Evolutionary conservation across 2,329 filamentous ascomycete species (phyloP).

Genomic region (Thelonectria blattea): DNA sequence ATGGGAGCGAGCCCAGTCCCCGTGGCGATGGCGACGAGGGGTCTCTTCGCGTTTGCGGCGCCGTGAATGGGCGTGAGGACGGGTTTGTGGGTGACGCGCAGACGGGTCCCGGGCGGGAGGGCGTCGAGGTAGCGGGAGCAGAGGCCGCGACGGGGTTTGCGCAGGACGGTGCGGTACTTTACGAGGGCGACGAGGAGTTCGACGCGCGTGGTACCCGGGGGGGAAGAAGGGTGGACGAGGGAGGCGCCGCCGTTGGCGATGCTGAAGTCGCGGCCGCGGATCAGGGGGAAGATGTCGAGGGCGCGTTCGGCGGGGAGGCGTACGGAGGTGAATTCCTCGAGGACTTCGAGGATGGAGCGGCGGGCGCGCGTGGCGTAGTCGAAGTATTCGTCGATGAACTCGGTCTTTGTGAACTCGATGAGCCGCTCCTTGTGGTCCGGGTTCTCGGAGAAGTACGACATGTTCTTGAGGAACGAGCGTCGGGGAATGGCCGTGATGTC

Average conservation of each 20-base stretch:
- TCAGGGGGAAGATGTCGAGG: slow-evolving; percentile 75
- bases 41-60: slow-evolving; percentile 48
- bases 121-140: slow-evolving; percentile 85
- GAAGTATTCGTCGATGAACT: slow-evolving; percentile 88
- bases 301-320: slow-evolving; percentile 78
- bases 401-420: slow-evolving; percentile 79
- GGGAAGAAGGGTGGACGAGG: slow-evolving; percentile 38
- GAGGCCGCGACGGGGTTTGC: slow-evolving; percentile 82
- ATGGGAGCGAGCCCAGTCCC: slow-evolving; percentile 90
- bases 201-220: slow-evolving; percentile 53
- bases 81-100: slow-evolving; percentile 66
- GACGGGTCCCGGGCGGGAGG: slow-evolving; percentile 61
- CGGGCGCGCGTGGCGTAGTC: slow-evolving; percentile 93
- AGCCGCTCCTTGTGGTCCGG: slow-evolving; percentile 79
- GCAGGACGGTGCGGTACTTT: slow-evolving; percentile 87
- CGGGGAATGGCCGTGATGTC: slow-evolving; percentile 91
- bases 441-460: slow-evolving; percentile 77
- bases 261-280: slow-evolving; percentile 92
- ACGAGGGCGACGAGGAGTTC: slow-evolving; percentile 87
- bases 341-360: slow-evolving; percentile 87
- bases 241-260: slow-evolving; percentile 75
- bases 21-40: slow-evolving; percentile 80
- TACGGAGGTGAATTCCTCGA: slow-evolving; percentile 87
- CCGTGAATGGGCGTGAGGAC: slow-evolving; percentile 51
- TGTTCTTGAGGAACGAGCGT: slow-evolving; percentile 80